Evolutionary conservation across 2,329 filamentous ascomycete genomes (phyloP).

Genomic region (Epichloe sp.): DNA sequence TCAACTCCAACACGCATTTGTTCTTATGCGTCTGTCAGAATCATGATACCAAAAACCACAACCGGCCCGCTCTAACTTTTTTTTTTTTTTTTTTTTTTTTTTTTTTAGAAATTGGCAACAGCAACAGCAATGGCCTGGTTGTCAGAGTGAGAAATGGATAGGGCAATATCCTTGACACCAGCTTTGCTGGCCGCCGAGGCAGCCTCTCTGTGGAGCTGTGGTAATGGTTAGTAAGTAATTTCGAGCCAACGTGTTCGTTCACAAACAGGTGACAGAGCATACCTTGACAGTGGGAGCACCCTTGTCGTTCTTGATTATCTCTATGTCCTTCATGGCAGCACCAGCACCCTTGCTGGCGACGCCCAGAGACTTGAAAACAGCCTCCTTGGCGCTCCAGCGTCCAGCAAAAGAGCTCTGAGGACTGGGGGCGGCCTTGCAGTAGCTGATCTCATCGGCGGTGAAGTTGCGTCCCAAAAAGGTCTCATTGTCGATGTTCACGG

Average conservation of each 20-base stretch:
- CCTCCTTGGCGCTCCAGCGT: conserved; percentile 95
- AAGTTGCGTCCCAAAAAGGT: conserved; percentile 95
- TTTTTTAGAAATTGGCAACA: conserved; percentile 58
- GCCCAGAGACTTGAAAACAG: conserved; percentile 93
- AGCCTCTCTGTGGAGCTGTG: conserved; percentile 74
- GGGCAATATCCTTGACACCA: conserved; percentile 75
- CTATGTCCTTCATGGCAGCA: conserved; percentile 85
- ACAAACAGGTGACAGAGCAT: conserved; percentile 28
- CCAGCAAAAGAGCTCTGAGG: conserved; percentile 88
- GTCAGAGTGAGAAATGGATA: conserved; percentile 94
- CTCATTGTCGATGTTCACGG: conserved; percentile 86
- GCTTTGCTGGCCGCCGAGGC: conserved; percentile 71
- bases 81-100: conserved; percentile 21
- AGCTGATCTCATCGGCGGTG: conserved; percentile 67
- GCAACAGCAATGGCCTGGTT: conserved; percentile 90
- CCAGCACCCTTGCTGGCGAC: conserved; percentile 79
- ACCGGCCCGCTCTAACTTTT: conserved; percentile 3
- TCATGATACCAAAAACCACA: conserved; percentile 8
- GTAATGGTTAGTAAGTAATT: conserved; percentile 22
- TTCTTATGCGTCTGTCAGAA: neutral
- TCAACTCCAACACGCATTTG: neutral
- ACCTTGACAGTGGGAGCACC: conserved; percentile 78
- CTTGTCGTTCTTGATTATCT: conserved; percentile 68
- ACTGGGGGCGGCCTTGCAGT: conserved; percentile 68
- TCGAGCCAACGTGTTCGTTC: neutral